phyloP scores from a whole-genome alignment of 169 alveolate species.

The Plasmodium vivax region DNA sequence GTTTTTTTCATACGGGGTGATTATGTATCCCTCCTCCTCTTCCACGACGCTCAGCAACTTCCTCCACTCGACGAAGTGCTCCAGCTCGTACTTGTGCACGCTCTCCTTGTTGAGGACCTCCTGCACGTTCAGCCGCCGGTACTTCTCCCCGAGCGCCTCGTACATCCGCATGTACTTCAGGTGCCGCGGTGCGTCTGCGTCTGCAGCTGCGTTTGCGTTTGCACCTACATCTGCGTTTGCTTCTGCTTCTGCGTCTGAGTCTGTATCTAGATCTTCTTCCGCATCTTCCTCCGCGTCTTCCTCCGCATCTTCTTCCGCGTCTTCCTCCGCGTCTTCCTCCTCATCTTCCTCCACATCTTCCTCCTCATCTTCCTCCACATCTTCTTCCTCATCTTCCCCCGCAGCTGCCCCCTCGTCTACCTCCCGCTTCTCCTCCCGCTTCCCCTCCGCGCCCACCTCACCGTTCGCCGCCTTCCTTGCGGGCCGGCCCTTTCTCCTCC shows the following conservation, averaged over 20 bases:
- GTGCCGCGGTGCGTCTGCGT: background rate
- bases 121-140: slow-evolving; percentile 14
- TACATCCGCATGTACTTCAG: slow-evolving; percentile 29
- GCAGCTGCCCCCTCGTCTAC: background rate
- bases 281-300: background rate
- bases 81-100: slow-evolving; percentile 78
- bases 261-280: slow-evolving; percentile 15
- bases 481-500: background rate
- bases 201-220: background rate
- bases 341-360: background rate
- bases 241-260: background rate
- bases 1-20: slow-evolving; percentile 99
- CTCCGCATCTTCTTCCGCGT: background rate
- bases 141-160: slow-evolving; percentile 65
- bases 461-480: background rate
- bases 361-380: slow-evolving; percentile 9
- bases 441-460: background rate
- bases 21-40: slow-evolving; percentile 90
- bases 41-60: slow-evolving; percentile 86
- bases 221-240: background rate
- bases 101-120: slow-evolving; percentile 69
- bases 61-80: slow-evolving; percentile 83
- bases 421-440: background rate
- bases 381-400: slow-evolving; percentile 21
- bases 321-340: background rate